Evolutionary conservation across 1,139 yeast species (phyloP), one percentile per base, ranked within the genome.

Genomic region (Arxiozyma slooffiae): DNA sequence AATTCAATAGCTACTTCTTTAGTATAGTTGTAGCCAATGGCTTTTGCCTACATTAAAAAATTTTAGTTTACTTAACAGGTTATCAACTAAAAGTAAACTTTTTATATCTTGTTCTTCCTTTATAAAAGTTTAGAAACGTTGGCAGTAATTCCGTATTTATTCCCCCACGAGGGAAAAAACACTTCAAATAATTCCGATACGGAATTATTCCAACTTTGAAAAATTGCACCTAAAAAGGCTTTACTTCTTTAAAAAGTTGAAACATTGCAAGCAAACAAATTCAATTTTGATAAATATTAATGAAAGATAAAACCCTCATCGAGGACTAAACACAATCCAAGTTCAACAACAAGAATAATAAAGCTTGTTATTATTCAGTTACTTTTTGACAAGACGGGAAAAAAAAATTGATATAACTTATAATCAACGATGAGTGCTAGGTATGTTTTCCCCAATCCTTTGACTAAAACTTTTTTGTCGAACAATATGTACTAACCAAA

Each of bases 371-470:
- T n/a, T 14, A 14, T 6, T 30, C 6, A 11, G 16, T 30, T 2
- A 6, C 11, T 4, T 30, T 30, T 30, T 11, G n/a, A 4, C n/a
- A 30, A 16, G 14, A 6, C 16, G 14, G 16, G 6, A 14, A 30
- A 30, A 30, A 3, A 14, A 14, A 30, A 30, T 30, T 4, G n/a
- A 30, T 30, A 14, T 30, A 14, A 2, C 36, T 14, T 16, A 18
- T 11, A 20, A 8, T 18, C 21, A 26, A 43, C 7, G 3, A 46
- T 46, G 48, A 46, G 48, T 46, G 20, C 43, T 7, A 46, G 48
- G 48, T 46, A 46, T 26, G 48, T 24, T 41, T 24, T 24, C 9
- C 4, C 26, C 18, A 7, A 20, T 4, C 17, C 9, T 43, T 21
- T 36, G n/a, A 3, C 4, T 7, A 34, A 7, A 22, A 9, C 26